A percentile compares a stretch with the other conserved stretches of the same genome.
Conservation (phyloP, 176 grass and related monocot genomes). For the Triticum aestivum region IWGSC_CS_RefSeq_v2.1 NC_057800.1:657454285-657454784, state of each 20-base stretch:
- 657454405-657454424: neutral
- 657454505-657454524: neutral
- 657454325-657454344: neutral
- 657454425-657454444: slow-evolving; percentile 5
- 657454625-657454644: neutral
- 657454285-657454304: neutral
- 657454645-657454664: slow-evolving; percentile 7
- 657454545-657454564: neutral
- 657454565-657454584: neutral
- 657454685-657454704: too few relatives aligned
- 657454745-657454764: neutral
- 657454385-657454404: neutral
- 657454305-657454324: neutral
- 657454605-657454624: neutral
- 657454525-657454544: neutral
- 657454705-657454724: neutral
- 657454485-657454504: neutral
- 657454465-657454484: neutral
- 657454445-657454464: neutral
- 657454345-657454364: neutral
- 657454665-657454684: neutral
- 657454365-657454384: neutral
- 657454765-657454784: neutral
- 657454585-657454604: neutral
- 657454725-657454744: neutral